Evolutionary conservation across 2,329 filamentous ascomycete genomes (phyloP).

Genomic region (Fusarium bulbicola): DNA sequence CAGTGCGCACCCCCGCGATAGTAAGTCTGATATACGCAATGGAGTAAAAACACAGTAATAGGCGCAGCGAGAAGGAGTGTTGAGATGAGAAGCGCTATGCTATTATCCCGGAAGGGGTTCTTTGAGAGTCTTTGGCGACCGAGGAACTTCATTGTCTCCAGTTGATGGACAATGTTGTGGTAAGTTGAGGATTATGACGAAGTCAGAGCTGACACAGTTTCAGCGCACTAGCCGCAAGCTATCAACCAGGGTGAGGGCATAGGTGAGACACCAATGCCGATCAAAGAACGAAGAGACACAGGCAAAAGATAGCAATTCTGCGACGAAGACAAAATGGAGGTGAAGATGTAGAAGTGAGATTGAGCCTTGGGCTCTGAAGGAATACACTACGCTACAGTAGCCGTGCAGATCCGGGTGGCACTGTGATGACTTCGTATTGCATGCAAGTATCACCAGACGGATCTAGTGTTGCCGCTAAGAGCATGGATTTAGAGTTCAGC

Average conservation of each 20-base stretch:
- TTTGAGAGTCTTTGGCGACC: background rate
- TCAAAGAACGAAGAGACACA: background rate
- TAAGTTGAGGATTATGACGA: background rate
- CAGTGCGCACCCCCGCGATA: conserved; percentile 3
- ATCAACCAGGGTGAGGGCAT: background rate
- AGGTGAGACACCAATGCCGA: background rate
- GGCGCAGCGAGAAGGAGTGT: conserved; percentile 25
- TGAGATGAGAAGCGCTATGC: conserved; percentile 1
- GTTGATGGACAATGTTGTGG: background rate
- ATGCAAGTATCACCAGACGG: background rate
- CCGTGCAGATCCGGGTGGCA: background rate
- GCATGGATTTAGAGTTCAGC: background rate
- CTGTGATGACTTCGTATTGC: conserved; percentile 4
- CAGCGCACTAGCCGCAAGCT: background rate
- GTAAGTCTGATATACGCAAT: conserved; percentile 25
- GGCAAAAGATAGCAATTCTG: background rate
- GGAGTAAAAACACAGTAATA: conserved; percentile 25
- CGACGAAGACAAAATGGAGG: background rate
- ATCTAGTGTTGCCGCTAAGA: background rate
- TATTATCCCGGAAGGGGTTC: conserved; percentile 6
- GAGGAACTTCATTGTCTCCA: conserved; percentile 23
- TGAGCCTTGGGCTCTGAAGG: background rate
- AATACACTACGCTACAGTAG: background rate
- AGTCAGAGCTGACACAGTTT: background rate
- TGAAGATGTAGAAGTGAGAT: background rate